Conservation (phyloP, 2,329 filamentous ascomycete species). For the Penicillium crustosum region DNA sequence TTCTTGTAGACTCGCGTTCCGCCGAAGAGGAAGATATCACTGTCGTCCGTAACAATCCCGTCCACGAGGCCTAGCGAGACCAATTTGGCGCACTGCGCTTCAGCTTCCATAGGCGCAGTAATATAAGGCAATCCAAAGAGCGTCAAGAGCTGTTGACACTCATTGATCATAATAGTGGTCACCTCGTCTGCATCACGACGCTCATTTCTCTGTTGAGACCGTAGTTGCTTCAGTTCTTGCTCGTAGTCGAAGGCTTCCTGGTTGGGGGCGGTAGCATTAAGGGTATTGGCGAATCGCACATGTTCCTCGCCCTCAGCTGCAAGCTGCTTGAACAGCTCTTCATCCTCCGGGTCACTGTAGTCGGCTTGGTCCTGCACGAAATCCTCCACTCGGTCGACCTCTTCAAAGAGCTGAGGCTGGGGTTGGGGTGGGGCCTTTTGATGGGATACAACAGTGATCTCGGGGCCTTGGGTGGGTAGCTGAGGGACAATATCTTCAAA, state of each 20-base stretch:
- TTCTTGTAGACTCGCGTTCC: slow-evolving; percentile 98
- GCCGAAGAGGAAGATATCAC: slow-evolving; percentile 93
- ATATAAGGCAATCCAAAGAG: slow-evolving; percentile 95
- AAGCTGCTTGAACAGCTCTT: slow-evolving; percentile 81
- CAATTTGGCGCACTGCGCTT: slow-evolving; percentile 93
- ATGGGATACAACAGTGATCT: slow-evolving; percentile 26
- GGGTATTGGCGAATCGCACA: slow-evolving; percentile 81
- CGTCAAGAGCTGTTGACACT: slow-evolving; percentile 86
- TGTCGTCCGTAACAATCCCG: slow-evolving; percentile 96
- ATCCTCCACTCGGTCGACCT: slow-evolving; percentile 24
- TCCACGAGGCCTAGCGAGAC: slow-evolving; percentile 86
- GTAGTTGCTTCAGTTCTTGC: slow-evolving; percentile 77
- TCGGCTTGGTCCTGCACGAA: slow-evolving; percentile 55
- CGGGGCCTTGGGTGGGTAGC: slow-evolving; percentile 2
- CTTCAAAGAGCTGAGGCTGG: slow-evolving; percentile 10
- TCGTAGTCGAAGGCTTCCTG: slow-evolving; percentile 81
- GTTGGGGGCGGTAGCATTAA: slow-evolving; percentile 71
- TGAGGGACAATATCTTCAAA: slow-evolving; percentile 52
- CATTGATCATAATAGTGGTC: slow-evolving; percentile 90
- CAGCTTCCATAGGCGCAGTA: slow-evolving; percentile 97
- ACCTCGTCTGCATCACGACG: slow-evolving; percentile 95
- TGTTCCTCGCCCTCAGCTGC: slow-evolving; percentile 92
- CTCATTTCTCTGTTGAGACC: slow-evolving; percentile 95
- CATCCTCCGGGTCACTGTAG: slow-evolving; percentile 86
- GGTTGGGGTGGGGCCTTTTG: slow-evolving; percentile 11